Evolutionary conservation across 2,329 filamentous ascomycete genomes (phyloP), one percentile per base, ranked within the genome.

Genomic region (Claviceps sp.): DNA sequence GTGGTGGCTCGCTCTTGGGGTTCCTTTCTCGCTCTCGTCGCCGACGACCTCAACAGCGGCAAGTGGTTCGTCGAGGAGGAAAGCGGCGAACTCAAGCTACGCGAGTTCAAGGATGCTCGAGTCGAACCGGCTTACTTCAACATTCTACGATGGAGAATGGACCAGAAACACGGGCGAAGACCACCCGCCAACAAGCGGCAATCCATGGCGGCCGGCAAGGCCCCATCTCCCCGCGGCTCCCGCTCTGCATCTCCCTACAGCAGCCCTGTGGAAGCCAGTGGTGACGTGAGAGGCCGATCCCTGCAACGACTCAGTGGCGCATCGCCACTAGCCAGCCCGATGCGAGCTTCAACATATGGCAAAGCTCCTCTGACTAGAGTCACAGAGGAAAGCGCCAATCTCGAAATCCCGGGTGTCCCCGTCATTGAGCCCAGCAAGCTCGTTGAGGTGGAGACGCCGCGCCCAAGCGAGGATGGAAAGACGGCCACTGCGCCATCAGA

Each of bases 1-100:
- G 93, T 98, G 6, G 79, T 98, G 52, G 87, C 93, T 34, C 82
- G 87, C 55, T 97, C 91, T 1, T 98, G 93, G 93, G 80, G 83
- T 16, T 79, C 85, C 9, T 90, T 98, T 64, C 71, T 98, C 20
- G 89, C 89, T 49, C 79, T 83, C 36, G 79, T 96, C 6, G 89
- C 93, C 34, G 93, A 98, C 62, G 93, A 98, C 63, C 73, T 98
- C 61, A 82, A 79, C 70, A 93, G 87, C 59, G 86, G 88, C 56
- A 94, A 95, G 68, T 90, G 88, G 75, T 86, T 82, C 61, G 86
- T 98, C 50, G 90, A 97, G 57, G 93, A 98, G 62, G 93, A 98
- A 16, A 87, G 77, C 51, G 82, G 85, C 60, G 93, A 97, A 68
- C 78, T 98, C 59, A 96, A 95, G 71, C 74, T 98, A 61, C 82